Conservation (phyloP, 2,329 filamentous ascomycete species). For the Penicillium palitans region DNA sequence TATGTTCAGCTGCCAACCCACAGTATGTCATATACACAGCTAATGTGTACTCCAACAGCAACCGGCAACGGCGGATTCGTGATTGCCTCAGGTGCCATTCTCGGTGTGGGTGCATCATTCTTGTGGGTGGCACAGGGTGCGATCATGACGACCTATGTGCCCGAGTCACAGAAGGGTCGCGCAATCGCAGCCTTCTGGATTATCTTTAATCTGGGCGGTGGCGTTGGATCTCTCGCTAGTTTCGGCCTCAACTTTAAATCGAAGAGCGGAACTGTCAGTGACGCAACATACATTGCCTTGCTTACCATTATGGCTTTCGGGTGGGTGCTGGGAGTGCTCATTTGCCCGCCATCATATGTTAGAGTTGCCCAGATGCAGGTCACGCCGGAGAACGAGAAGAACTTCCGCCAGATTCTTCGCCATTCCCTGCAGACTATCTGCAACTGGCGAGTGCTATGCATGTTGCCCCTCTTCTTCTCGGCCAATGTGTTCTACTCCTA, state of each 20-base stretch:
- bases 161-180: slow-evolving; percentile 46
- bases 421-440: slow-evolving; percentile 41
- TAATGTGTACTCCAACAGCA: slow-evolving; percentile 17
- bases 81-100: slow-evolving; percentile 47
- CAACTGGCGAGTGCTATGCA: slow-evolving; percentile 50
- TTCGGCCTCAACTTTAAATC: slow-evolving; percentile 49
- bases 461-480: slow-evolving; percentile 57
- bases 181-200: slow-evolving; percentile 50
- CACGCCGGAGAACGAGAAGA: slow-evolving; percentile 43
- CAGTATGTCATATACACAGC: neutral
- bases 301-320: slow-evolving; percentile 53
- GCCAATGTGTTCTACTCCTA: slow-evolving; percentile 60
- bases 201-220: slow-evolving; percentile 50
- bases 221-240: slow-evolving; percentile 46
- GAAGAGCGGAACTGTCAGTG: slow-evolving; percentile 47
- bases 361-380: slow-evolving; percentile 40
- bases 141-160: slow-evolving; percentile 52
- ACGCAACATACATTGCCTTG: slow-evolving; percentile 54
- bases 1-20: slow-evolving; percentile 12
- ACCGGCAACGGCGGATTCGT: slow-evolving; percentile 46
- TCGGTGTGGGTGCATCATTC: slow-evolving; percentile 50
- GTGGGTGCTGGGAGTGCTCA: slow-evolving; percentile 50
- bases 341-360: slow-evolving; percentile 51
- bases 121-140: slow-evolving; percentile 52
- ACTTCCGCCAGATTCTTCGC: slow-evolving; percentile 32